Conservation (phyloP, 441 rosid genomes). For the Eugenia klotzschiana region DNA sequence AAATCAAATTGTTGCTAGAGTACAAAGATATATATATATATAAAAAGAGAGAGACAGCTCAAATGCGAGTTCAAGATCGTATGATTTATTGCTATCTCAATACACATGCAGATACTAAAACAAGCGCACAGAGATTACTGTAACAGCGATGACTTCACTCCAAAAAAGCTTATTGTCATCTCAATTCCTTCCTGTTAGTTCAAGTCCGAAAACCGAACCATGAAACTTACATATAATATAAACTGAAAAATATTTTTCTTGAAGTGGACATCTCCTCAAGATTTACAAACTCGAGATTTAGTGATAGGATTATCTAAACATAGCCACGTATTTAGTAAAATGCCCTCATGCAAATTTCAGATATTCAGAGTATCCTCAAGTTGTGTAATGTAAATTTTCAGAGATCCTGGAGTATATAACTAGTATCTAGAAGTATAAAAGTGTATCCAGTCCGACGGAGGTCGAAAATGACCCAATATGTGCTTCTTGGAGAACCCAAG, state of each 20-base stretch:
- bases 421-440: background rate
- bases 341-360: background rate
- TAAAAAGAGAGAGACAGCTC: background rate
- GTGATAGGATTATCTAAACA: background rate
- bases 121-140: background rate
- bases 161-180: background rate
- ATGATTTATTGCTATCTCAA: background rate
- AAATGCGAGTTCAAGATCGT: background rate
- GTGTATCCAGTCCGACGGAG: background rate
- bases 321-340: background rate
- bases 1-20: background rate
- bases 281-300: background rate
- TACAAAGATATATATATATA: background rate
- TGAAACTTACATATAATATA: background rate
- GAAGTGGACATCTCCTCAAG: background rate
- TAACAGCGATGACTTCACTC: background rate
- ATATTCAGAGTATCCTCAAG: background rate
- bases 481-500: background rate
- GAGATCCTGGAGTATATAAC: background rate
- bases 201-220: background rate
- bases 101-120: background rate
- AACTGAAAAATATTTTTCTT: background rate
- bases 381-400: background rate
- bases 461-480: background rate
- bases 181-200: background rate